Percentiles rank a stretch among this genome's conserved stretches.
Evolutionary conservation across 306 rosid genomes (phyloP).

Genomic region (Gastrolobium villosum): DNA sequence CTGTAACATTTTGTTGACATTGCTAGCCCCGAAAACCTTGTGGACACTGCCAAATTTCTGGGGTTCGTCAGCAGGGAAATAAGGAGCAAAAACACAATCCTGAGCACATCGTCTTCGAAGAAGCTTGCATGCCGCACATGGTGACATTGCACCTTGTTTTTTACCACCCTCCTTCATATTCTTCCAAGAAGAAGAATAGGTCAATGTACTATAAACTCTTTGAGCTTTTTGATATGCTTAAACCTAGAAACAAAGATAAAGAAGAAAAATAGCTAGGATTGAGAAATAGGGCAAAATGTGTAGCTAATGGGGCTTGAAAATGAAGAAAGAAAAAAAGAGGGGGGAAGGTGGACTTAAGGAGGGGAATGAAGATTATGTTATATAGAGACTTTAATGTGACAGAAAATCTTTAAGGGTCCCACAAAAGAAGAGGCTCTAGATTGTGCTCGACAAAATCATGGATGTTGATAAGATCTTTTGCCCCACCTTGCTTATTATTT

Average conservation of each 20-base stretch:
- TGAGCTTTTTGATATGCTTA: not conserved
- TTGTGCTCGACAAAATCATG: conserved; percentile 72
- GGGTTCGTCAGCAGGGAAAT: conserved; percentile 97
- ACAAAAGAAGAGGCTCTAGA: conserved; percentile 74
- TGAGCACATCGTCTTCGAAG: conserved; percentile 84
- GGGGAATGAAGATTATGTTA: conserved; percentile 50
- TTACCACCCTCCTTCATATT: conserved; percentile 81
- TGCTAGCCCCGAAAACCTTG: conserved; percentile 97
- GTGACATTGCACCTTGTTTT: conserved; percentile 85
- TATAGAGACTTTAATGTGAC: conserved; percentile 60
- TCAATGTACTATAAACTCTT: conserved; percentile 10
- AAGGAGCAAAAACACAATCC: conserved; percentile 95
- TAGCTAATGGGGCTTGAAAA: not conserved
- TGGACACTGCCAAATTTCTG: conserved; percentile 93
- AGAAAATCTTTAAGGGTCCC: conserved; percentile 85
- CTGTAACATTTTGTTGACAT: conserved; percentile 98
- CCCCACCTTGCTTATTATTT: conserved; percentile 65
- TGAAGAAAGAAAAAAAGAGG: conserved; percentile 20
- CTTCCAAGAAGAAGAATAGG: not conserved
- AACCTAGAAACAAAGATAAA: not conserved
- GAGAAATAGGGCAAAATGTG: conserved; percentile 1
- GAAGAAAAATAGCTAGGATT: not conserved
- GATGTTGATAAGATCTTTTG: conserved; percentile 76
- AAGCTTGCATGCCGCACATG: conserved; percentile 99
- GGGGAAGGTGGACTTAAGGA: conserved; percentile 48